Percentiles rank a stretch among this genome's conserved stretches.
These are phyloP conservation scores for Lolium multiflorum DNA, from an alignment of 176 grass and related monocot species.

Conservation along the genomic window DNA sequence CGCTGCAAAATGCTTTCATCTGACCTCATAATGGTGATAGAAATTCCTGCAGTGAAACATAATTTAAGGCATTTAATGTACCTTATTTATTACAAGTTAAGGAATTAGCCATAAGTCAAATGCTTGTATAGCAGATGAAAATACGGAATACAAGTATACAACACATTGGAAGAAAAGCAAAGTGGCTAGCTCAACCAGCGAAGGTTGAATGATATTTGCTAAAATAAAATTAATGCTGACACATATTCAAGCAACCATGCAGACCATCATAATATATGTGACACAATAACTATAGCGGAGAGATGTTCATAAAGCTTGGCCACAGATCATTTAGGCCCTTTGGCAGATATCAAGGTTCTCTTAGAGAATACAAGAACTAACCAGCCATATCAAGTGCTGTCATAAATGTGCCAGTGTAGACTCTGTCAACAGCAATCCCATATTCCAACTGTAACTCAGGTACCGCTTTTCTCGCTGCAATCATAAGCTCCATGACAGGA, in stretches of 20 bases:
- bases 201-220: conserved; percentile 6
- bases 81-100: not conserved
- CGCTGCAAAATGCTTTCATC: conserved; percentile 77
- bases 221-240: not conserved
- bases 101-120: conserved; percentile 28
- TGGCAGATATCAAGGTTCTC: not conserved
- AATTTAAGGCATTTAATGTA: conserved; percentile 11
- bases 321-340: conserved; percentile 15
- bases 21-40: conserved; percentile 93
- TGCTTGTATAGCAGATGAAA: not conserved
- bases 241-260: not conserved
- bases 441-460: conserved; percentile 90
- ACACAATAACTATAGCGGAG: not conserved
- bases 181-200: not conserved
- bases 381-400: conserved; percentile 99
- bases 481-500: conserved; percentile 99
- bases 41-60: conserved; percentile 72
- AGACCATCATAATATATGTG: conserved; percentile 14
- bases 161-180: not conserved
- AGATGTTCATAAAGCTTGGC: conserved; percentile 18
- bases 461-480: conserved; percentile 88
- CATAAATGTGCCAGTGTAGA: conserved; percentile 96
- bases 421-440: conserved; percentile 98
- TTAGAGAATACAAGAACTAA: conserved; percentile 48
- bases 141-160: conserved; percentile 14